Conservation (phyloP, 495 filamentous ascomycete genomes). For the Penicillium silybi region DNA sequence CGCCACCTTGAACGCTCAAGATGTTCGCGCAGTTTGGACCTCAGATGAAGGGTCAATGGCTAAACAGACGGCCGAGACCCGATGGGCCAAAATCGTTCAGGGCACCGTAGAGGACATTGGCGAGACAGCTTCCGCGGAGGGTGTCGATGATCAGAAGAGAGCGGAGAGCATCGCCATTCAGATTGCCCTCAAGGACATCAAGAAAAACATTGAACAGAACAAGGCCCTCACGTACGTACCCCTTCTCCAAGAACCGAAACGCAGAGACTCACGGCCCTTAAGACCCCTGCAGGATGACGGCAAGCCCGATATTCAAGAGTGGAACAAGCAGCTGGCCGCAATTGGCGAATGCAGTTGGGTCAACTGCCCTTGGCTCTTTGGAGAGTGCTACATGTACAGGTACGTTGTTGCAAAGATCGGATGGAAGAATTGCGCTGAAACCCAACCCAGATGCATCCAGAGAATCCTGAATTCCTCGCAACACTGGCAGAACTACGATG, state of each 20-base stretch:
- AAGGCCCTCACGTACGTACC: slow-evolving; percentile 59
- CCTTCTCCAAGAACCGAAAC: background rate
- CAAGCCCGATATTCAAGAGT: slow-evolving; percentile 59
- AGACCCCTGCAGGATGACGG: slow-evolving; percentile 76
- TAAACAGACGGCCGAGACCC: slow-evolving; percentile 5
- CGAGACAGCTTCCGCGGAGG: slow-evolving; percentile 24
- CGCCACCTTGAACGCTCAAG: slow-evolving; percentile 1
- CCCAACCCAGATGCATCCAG: slow-evolving; percentile 53
- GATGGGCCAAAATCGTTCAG: slow-evolving; percentile 46
- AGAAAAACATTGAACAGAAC: slow-evolving; percentile 82
- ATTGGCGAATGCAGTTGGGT: slow-evolving; percentile 69
- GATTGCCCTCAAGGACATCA: slow-evolving; percentile 66
- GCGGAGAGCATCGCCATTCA: slow-evolving; percentile 74
- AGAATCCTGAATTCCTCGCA: slow-evolving; percentile 61
- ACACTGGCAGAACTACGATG: slow-evolving; percentile 78
- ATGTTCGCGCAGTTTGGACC: slow-evolving; percentile 8
- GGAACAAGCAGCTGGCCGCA: slow-evolving; percentile 68
- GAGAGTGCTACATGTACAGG: slow-evolving; percentile 86
- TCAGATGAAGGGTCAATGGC: slow-evolving; percentile 7
- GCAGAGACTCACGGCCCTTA: slow-evolving; percentile 3
- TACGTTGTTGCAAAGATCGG: slow-evolving; percentile 21
- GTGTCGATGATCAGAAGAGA: slow-evolving; percentile 46
- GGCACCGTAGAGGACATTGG: slow-evolving; percentile 50
- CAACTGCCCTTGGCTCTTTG: slow-evolving; percentile 73
- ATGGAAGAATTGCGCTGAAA: background rate